Evolutionary conservation across 805 yeast species (phyloP).

Genomic region (Helenozyma rhizophorensis): DNA sequence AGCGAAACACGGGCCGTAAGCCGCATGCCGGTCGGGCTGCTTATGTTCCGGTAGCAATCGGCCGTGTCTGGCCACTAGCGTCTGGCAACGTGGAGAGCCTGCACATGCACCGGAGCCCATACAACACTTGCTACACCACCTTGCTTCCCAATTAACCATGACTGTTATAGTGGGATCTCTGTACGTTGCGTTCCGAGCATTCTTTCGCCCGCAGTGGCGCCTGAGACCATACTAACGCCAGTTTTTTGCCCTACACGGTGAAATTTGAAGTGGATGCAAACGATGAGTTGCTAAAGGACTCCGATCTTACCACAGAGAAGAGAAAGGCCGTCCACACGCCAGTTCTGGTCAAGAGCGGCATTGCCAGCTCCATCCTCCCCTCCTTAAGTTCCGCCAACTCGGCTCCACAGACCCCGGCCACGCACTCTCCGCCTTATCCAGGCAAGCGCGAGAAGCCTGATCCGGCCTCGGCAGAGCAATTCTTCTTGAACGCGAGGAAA

Average conservation of each 20-base stretch:
- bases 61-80: too few relatives aligned
- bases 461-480: slow-evolving; percentile 47
- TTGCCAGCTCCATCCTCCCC: slow-evolving; percentile 27
- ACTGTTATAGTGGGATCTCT: slow-evolving; percentile 67
- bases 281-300: too few relatives aligned
- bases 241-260: slow-evolving; percentile 73
- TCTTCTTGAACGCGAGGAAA: slow-evolving; percentile 37
- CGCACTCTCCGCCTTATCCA: slow-evolving; percentile 18
- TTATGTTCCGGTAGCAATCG: too few relatives aligned
- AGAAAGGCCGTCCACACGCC: neutral
- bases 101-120: too few relatives aligned
- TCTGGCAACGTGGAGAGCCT: too few relatives aligned
- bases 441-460: slow-evolving; percentile 13
- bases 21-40: too few relatives aligned
- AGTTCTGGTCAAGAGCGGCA: slow-evolving; percentile 9
- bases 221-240: slow-evolving; percentile 19
- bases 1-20: too few relatives aligned
- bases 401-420: slow-evolving; percentile 13
- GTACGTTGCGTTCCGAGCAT: too few relatives aligned
- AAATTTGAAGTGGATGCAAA: slow-evolving; percentile 45
- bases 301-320: too few relatives aligned
- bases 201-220: too few relatives aligned
- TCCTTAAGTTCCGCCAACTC: slow-evolving; percentile 36
- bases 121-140: too few relatives aligned
- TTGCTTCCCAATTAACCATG: too few relatives aligned